Evolutionary conservation across 2,329 filamentous ascomycete genomes (phyloP), one percentile per base, ranked within the genome.

Genomic region (Apiospora aurea): DNA sequence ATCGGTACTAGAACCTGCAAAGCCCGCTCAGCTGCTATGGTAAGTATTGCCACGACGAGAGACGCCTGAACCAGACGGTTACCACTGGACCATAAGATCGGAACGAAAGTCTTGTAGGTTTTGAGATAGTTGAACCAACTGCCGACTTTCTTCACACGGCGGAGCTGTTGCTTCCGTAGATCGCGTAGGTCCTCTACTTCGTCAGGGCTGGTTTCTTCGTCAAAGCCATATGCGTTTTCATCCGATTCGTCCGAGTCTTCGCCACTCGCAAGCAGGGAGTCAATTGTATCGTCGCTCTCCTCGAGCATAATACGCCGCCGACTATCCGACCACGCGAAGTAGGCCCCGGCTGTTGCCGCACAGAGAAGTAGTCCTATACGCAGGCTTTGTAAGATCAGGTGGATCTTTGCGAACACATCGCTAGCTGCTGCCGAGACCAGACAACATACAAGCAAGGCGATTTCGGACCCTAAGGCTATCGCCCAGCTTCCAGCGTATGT

Each of bases 1-100:
- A 73, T 74, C 0, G 81, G 81, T 0, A 81, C 73, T 24, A 81
- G 8, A 7, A 82, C 72, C n/a, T 79, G 80, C 26, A 82, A 70
- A 1, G 73, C 76, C 51, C 81, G 75, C 1, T 75, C 74, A 11
- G 71, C 74, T 0, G 74, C 64, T 8, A 82, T 71, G 26, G 74
- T 76, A 0, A 79, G 0, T 0, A 81, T 41, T 11, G 75, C 78
- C 5, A 80, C 7, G 1, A 77, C 2, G 26, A 82, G 71, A 13
- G 75, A 78, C 0, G 76, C 44, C 38, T 82, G 81, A 0, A 82
- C 77, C 71, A 78, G 78, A 10, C 73, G 74, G 13, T 82, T 77
- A 7, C 77, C 78, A 10, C 74, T 75, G 0, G 81, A 80, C 4
- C 81, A 74, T 44, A 82, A 69, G 61, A 77, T 78, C 0, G 81